phyloP scores from a whole-genome alignment of 257 asterid species.

The Solanum habrochaites region DNA sequence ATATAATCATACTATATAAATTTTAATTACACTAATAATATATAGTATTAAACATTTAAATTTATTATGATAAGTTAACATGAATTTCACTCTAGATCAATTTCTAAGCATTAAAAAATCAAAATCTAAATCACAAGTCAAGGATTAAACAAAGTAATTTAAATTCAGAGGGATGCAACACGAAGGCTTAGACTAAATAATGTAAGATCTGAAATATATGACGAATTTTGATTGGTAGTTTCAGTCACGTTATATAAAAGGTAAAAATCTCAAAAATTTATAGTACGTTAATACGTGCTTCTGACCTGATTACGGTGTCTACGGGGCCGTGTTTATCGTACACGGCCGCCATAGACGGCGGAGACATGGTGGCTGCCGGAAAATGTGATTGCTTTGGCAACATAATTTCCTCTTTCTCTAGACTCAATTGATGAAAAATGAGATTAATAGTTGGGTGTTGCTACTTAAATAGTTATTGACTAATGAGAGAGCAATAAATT shows the following conservation, averaged over 20 bases:
- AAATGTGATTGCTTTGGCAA: slow-evolving; percentile 1
- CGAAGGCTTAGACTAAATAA: not conserved
- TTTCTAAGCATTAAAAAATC: not conserved
- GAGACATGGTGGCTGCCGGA: slow-evolving; percentile 56
- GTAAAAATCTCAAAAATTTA: not conserved
- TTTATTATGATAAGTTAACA: not conserved
- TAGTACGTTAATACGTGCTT: not conserved
- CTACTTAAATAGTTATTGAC: not conserved
- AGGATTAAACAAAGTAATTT: not conserved
- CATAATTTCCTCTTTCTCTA: not conserved
- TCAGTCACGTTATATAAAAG: not conserved
- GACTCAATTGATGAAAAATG: not conserved
- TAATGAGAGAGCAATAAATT: not conserved
- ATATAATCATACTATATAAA: not conserved
- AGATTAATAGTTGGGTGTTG: not conserved
- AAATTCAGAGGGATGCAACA: not conserved
- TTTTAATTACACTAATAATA: not conserved
- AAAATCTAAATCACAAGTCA: not conserved
- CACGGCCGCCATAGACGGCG: slow-evolving; percentile 79
- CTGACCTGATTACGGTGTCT: slow-evolving; percentile 35
- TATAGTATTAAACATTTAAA: not conserved
- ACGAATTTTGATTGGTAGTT: not conserved
- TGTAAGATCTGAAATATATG: not conserved
- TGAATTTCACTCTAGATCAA: not conserved
- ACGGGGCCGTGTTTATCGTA: slow-evolving; percentile 80